These are phyloP conservation scores for Vigna nakashimae DNA, from an alignment of 306 rosid genomes.

Conservation along the genomic window DNA sequence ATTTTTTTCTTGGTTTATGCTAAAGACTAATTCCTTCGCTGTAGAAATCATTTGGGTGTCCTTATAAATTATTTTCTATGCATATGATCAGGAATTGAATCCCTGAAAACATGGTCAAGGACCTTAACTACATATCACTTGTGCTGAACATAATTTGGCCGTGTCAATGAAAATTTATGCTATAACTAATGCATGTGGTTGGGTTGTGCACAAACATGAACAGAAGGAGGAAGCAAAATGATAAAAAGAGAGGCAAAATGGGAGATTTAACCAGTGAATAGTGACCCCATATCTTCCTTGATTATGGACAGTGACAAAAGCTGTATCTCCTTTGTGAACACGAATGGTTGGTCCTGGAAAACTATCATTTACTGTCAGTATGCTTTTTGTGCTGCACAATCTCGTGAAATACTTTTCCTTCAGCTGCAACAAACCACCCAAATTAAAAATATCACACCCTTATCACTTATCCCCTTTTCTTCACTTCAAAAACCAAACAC, in stretches of 20 bases:
- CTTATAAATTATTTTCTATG: not conserved
- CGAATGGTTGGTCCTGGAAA: slow-evolving; percentile 52
- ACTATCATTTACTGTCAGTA: slow-evolving; percentile 44
- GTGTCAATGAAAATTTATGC: not conserved
- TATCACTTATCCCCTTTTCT: not conserved
- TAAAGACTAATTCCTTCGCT: no score
- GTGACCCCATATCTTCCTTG: slow-evolving; percentile 43
- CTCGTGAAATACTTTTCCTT: slow-evolving; percentile 43
- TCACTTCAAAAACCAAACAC: not conserved
- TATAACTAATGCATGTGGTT: not conserved
- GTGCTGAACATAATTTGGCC: not conserved
- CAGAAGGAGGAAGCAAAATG: not conserved
- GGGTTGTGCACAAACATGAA: not conserved
- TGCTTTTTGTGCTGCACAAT: slow-evolving; percentile 48
- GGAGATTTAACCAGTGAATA: slow-evolving; percentile 35
- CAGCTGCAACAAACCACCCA: slow-evolving; percentile 9
- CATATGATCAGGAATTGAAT: not conserved
- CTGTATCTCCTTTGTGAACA: slow-evolving; percentile 38
- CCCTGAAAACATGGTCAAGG: not conserved
- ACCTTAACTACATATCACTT: not conserved
- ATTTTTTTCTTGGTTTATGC: not conserved
- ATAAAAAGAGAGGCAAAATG: not conserved
- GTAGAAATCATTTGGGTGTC: not conserved
- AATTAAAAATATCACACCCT: not conserved
- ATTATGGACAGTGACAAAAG: slow-evolving; percentile 45